Evolutionary conservation across 352 stramenopile genomes (phyloP).

Genomic region (Phytopythium cucurbitacearum): DNA sequence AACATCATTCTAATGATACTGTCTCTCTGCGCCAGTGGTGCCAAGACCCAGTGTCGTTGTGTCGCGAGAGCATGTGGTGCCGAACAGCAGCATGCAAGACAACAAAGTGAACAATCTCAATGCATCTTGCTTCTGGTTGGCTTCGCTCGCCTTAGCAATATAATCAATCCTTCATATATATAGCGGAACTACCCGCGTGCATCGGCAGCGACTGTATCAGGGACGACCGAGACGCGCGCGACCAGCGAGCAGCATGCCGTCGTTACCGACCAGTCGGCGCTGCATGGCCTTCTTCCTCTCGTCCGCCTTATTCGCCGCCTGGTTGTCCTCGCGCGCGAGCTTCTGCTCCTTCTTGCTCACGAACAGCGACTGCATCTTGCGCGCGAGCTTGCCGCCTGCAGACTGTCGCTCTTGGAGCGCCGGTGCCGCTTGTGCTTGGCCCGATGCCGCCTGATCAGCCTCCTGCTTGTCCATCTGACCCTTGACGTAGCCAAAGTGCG

Average conservation of each 20-base stretch:
- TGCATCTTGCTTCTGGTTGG: too few relatives aligned
- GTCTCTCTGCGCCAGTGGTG: too few relatives aligned
- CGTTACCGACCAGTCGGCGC: not conserved
- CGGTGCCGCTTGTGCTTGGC: too few relatives aligned
- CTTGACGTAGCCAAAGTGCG: conserved; percentile 15
- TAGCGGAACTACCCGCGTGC: too few relatives aligned
- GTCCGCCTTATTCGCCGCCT: conserved; percentile 3
- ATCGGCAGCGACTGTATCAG: not conserved
- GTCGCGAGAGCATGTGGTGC: too few relatives aligned
- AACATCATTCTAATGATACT: too few relatives aligned
- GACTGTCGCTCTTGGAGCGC: conserved; percentile 5
- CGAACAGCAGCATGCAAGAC: too few relatives aligned
- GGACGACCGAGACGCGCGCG: not conserved
- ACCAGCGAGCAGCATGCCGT: not conserved
- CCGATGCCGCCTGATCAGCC: not conserved
- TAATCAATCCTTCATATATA: too few relatives aligned
- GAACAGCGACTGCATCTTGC: conserved; percentile 17
- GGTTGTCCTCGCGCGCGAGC: not conserved
- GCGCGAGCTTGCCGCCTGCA: conserved; percentile 8
- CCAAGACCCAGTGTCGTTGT: too few relatives aligned
- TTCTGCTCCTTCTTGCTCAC: conserved; percentile 4
- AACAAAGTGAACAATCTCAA: too few relatives aligned
- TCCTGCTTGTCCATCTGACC: conserved; percentile 8
- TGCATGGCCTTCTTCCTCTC: conserved; percentile 8
- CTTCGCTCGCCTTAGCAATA: too few relatives aligned